Conservation (phyloP, 805 yeast genomes). For the Ogataea allantospora region DNA sequence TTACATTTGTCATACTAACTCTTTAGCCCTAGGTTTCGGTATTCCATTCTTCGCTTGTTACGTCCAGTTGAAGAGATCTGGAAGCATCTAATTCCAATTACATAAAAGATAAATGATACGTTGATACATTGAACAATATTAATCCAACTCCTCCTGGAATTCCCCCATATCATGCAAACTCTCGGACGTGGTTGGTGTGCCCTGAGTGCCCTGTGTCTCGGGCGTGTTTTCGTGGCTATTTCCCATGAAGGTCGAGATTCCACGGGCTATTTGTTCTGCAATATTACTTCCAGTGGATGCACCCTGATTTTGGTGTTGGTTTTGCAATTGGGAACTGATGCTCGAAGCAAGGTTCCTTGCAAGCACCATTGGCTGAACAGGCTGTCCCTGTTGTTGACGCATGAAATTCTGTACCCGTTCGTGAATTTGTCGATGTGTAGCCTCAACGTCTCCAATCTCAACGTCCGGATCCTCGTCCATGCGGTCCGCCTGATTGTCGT, state of each 20-base stretch:
- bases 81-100: constrained; percentile 40
- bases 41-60: constrained; percentile 76
- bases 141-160: constrained; percentile 11
- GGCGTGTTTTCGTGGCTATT: not conserved
- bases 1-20: constrained; percentile 8
- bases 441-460: constrained; percentile 13
- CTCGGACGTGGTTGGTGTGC: not conserved
- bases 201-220: not conserved
- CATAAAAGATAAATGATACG: constrained; percentile 3
- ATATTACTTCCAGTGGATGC: constrained; percentile 9
- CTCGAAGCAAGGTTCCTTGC: constrained; percentile 17
- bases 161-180: constrained; percentile 9
- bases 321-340: constrained; percentile 13
- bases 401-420: constrained; percentile 16
- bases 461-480: constrained; percentile 22
- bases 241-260: constrained; percentile 19
- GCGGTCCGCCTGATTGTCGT: constrained; percentile 3
- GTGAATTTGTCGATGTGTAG: constrained; percentile 17
- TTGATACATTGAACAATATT: constrained; percentile 3
- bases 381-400: constrained; percentile 13
- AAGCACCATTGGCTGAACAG: constrained; percentile 12
- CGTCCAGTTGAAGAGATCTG: constrained; percentile 88
- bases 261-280: constrained; percentile 19
- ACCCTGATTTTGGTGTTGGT: not conserved
- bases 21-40: constrained; percentile 52